Conservation (phyloP, 148 eudicot species). For the Selenicereus undatus region DNA sequence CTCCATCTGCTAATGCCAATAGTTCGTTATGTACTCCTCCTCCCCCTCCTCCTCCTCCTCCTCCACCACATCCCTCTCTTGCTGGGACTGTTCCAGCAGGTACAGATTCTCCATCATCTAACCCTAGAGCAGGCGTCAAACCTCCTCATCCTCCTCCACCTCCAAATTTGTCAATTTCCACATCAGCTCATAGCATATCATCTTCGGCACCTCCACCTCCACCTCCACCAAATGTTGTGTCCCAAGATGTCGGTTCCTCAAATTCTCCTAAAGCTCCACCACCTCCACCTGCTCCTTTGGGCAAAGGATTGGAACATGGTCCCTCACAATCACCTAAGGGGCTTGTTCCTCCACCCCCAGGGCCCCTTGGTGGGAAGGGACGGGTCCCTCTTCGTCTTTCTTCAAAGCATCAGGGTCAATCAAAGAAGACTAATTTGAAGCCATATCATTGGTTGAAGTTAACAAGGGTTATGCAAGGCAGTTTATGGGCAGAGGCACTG, state of each 20-base stretch:
- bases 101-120: slow-evolving; percentile 2
- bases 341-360: slow-evolving; percentile 61
- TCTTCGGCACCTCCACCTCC: slow-evolving; percentile 47
- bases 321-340: slow-evolving; percentile 37
- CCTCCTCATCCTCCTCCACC: slow-evolving; percentile 38
- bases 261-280: slow-evolving; percentile 43
- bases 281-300: slow-evolving; percentile 55
- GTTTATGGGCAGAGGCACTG: slow-evolving; percentile 93
- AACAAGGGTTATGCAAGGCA: slow-evolving; percentile 76
- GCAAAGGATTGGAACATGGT: slow-evolving; percentile 33
- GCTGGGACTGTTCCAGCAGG: slow-evolving; percentile 9
- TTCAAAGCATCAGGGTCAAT: slow-evolving; percentile 35
- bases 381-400: slow-evolving; percentile 34
- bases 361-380: slow-evolving; percentile 51
- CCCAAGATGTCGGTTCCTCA: slow-evolving; percentile 18
- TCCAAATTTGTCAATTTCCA: slow-evolving; percentile 16
- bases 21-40: slow-evolving; percentile 17
- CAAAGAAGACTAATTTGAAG: slow-evolving; percentile 55
- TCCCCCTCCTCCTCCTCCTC: slow-evolving; percentile 30
- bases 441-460: slow-evolving; percentile 92
- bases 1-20: slow-evolving; percentile 11
- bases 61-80: slow-evolving; percentile 25
- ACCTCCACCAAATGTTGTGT: slow-evolving; percentile 34
- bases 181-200: slow-evolving; percentile 15
- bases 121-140: slow-evolving; percentile 5